Evolutionary conservation across 352 stramenopile species (phyloP), one percentile per base, ranked within the genome.

Genomic region (Phytophthora aleatoria): DNA sequence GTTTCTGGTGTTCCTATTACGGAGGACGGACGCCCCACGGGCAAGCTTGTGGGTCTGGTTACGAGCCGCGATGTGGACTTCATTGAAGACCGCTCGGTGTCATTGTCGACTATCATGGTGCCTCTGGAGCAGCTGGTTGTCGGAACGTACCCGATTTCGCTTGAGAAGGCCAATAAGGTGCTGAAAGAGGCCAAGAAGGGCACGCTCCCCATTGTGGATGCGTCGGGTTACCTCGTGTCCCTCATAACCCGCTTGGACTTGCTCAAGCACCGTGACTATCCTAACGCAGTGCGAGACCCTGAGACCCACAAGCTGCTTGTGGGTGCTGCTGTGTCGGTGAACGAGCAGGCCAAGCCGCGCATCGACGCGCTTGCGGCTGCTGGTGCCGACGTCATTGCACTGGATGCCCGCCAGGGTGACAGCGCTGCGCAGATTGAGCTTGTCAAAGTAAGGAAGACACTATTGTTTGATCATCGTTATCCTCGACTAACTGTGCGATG

Each of bases 21-120:
- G 9, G 89, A 96, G 50, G 86, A 98, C 72, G 98, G 98, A 44
- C 89, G 95, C 50, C 92, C 99, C 39, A 96, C 96, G 57, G 96
- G 92, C 9, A 95, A 96, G 71, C 88, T 99, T 12, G 69, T 99
- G 8, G 97, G 98, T 24, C 98, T 99, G 54, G 97, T 99, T 24
- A 98, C 97, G 1, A 98, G 95, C 65, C 91, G 98, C 59, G 98
- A 99, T 76, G 96, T 98, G 31, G 95, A 98, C 64, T 99, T 99
- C 57, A 69, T 99, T 27, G 93, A 98, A 47, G 96, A 99, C 79
- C 76, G 79, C 33, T 71, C 74, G 41, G 82, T 84, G 50, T 57
- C 67, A 53, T 73, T 96, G 3, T 73, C 74, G 16, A 74, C 79
- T 10, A 73, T 96, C 47, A 96, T 96, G 89, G 89, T 92, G 51